Evolutionary conservation across 768 basidiomycete species (phyloP), one percentile per base, ranked within the genome.

Genomic region (Infundibulicybe gibba): DNA sequence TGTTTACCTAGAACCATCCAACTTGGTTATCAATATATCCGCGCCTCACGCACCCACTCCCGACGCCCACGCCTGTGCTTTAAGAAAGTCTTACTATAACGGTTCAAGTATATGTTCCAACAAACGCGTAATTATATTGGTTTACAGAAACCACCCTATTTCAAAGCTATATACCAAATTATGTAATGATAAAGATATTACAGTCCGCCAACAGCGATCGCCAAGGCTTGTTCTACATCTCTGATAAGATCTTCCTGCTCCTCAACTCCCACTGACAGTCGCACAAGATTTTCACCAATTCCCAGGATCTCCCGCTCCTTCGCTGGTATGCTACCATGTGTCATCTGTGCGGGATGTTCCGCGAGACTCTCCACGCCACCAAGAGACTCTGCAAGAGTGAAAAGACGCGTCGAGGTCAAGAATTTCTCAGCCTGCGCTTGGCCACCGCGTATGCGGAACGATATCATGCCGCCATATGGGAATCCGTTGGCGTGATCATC

Each of bases 331-430:
- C 79, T 79, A 2, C 80, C 84, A 62, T 97, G 94, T 6, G 92
- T 95, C 94, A 97, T 97, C 65, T 73, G 70, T 38, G 84, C 81
- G 0, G 94, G 94, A 39, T 88, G 75, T 63, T 97, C 94, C 0
- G 89, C 88, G 31, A 97, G 67, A 62, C 83, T 87, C 75, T 98
- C 95, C 5, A 97, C 90, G 0, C 94, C 95, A 1, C 95, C 95
- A 4, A 97, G 67, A 19, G 81, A 84, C 75, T 94, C 94, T 0
- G 94, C 94, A 11, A 97, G 72, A 19, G 83, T 76, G 58, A 94
- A 93, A 31, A 94, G 60, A 20, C 78, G 64, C 3, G 82, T 74
- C 0, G 77, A 62, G 0, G 77, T 79, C 47, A 94, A 61, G 69
- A 97, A 94, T 49, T 57, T 69, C 43, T 85, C 76, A 2, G 89